Base-by-base conservation (phyloP, 768 basidiomycete genomes). In the Auricularia sp. region DNA sequence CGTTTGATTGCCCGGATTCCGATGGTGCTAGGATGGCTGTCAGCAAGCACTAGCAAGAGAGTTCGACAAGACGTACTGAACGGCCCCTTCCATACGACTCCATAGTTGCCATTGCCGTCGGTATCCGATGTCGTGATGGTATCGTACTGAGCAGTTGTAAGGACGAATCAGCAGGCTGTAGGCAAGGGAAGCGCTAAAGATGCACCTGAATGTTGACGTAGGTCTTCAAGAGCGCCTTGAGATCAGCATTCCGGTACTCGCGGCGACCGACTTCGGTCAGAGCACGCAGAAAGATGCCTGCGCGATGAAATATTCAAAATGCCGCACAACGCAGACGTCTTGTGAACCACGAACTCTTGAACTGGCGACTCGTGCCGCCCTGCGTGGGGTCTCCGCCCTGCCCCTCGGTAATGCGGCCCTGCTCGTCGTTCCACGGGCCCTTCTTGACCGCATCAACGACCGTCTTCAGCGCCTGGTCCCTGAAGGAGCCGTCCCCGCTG, bases 381-480 rank as follows among this genome's bases (percentile, higher is more conserved):
- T 6, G 4, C 56, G 56, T 34, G 18, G 34, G 56, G 3, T 59
- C 56, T 14, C 56, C 56, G 56, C 56, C 56, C 56, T 59, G 56
- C 33, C 81, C 82, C 70, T 84, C 83, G 11, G 80, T 83, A 66
- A 84, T 82, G 23, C 83, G 76, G 1, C 82, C 82, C 65, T 83
- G 74, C 14, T 68, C 67, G 10, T 79, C 79, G 68, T 83, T 75
- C 83, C 82, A 85, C 23, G 70, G 71, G 0, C 74, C 67, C 10
- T 75, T 75, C 70, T 83, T 81, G 59, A 80, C 75, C 34, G 78
- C 74, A 2, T 77, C 75, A n/a, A 75, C 74, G 36, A 76, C 69
- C 5, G 76, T 73, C 33, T 76, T 71, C 7, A 75, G 63, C 76
- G 77, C 72, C 64, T 78, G 65, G 1, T 66, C 70, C 44, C 67